Evolutionary conservation across 768 basidiomycete species (phyloP), one percentile per base, ranked within the genome.

Genomic region (Lyophyllum shimeji): DNA sequence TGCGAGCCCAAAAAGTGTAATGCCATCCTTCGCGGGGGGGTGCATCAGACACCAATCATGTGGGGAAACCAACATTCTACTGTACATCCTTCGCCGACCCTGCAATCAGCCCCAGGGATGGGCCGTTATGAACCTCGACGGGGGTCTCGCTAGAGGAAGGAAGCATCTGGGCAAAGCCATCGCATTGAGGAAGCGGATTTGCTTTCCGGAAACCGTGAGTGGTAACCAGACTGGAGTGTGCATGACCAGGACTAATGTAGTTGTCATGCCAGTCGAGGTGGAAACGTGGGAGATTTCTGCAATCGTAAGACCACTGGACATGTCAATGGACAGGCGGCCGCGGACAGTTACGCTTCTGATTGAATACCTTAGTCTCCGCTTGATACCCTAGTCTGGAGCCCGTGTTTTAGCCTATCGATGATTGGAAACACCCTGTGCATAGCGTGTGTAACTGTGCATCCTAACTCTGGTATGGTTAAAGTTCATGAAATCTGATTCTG

Each of bases 231-330:
- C 13, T 29, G 3, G 21, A 18, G n/a, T 33, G 12, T 11, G 15
- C 47, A 34, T 48, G 47, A 48, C 49, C 15, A 39, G 31, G 9
- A 7, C 33, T 24, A 39, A 20, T 7, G 23, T 18, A 39, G 50
- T 51, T 43, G 50, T 29, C 50, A 51, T 51, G 50, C 50, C 50
- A 43, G 37, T 51, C 50, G 43, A 51, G 37, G 4, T 51, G 24
- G 50, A 51, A 51, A 51, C 50, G 50, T 51, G 50, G 37, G 50
- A 51, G 39, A 31, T 31, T 31, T 1, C 33, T 21, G 9, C 7
- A 11, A 7, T 45, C 12, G 7, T 12, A 23, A 7, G 23, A 20
- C 21, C 44, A 25, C n/a, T n/a, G n/a, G n/a, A n/a, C n/a, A n/a
- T n/a, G n/a, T n/a, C n/a, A n/a, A n/a, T n/a, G n/a, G n/a, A n/a